Percentiles rank a stretch among this genome's conserved stretches.
Conservation (phyloP, 2,329 filamentous ascomycete genomes). For the Pseudocercospora fuligena region DNA sequence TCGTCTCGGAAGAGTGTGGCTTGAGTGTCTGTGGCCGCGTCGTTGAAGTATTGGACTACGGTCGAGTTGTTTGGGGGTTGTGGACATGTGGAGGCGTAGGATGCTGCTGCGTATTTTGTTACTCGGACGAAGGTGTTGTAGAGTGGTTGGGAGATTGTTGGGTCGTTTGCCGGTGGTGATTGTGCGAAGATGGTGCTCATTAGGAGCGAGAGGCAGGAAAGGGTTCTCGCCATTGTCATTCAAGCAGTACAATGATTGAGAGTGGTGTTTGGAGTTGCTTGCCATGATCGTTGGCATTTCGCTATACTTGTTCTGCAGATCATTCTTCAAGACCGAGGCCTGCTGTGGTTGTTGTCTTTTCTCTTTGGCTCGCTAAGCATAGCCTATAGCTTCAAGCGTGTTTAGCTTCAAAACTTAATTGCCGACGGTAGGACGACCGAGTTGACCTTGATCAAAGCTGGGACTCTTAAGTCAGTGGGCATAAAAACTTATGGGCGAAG, state of each 20-base stretch:
- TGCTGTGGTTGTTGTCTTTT: neutral
- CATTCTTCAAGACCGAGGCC: neutral
- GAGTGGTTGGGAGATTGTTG: slow-evolving; percentile 13
- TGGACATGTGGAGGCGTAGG: slow-evolving; percentile 15
- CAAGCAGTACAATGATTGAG: too few species aligned
- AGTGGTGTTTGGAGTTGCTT: too few species aligned
- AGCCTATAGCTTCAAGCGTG: neutral
- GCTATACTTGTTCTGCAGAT: neutral
- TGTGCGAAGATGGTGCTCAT: neutral
- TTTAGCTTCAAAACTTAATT: neutral
- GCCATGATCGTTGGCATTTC: neutral
- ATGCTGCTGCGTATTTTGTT: slow-evolving; percentile 16
- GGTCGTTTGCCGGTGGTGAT: neutral
- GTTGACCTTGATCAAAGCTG: too few species aligned
- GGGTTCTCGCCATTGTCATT: neutral
- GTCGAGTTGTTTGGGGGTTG: slow-evolving; percentile 13
- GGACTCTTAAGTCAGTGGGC: too few species aligned
- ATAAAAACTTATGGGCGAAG: too few species aligned
- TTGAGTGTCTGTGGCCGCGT: slow-evolving; percentile 15
- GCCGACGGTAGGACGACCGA: neutral
- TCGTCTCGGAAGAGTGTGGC: slow-evolving; percentile 23
- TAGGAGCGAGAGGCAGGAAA: neutral
- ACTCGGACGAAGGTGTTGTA: slow-evolving; percentile 20
- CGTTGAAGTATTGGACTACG: slow-evolving; percentile 20
- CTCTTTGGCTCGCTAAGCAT: neutral